Percentiles rank a stretch among this genome's conserved stretches.
Conservation (phyloP, 2,329 filamentous ascomycete species). For the Trichoderma pleuroti region DNA sequence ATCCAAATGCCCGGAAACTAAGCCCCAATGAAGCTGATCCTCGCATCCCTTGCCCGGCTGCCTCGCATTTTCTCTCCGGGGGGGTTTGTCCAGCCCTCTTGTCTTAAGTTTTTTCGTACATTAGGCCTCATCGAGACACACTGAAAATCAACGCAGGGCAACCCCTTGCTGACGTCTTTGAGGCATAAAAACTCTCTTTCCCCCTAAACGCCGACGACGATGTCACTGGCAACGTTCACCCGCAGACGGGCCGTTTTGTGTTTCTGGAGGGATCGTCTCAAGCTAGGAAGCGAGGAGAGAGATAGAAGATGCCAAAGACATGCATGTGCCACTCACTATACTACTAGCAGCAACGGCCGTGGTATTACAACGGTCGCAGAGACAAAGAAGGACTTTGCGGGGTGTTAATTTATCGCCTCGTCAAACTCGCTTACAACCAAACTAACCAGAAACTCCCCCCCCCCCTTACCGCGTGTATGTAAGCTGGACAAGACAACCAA, state of each 20-base stretch:
- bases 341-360: background rate
- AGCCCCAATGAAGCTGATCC: background rate
- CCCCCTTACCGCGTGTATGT: background rate
- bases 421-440: background rate
- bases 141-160: background rate
- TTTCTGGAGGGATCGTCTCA: background rate
- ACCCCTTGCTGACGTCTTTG: background rate
- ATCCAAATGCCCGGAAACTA: slow-evolving; percentile 2
- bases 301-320: background rate
- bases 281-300: background rate
- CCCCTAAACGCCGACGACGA: background rate
- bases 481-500: background rate
- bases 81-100: background rate
- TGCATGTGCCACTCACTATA: background rate
- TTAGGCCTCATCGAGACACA: background rate
- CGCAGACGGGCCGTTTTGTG: background rate
- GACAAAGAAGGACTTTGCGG: background rate
- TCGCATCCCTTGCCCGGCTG: background rate
- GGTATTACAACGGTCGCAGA: background rate
- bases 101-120: background rate
- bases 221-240: background rate
- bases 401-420: background rate
- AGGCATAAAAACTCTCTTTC: background rate
- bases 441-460: background rate
- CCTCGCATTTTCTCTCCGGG: background rate